Base-by-base conservation (phyloP, 2,329 filamentous ascomycete genomes). In the Thielaviopsis cerberus region DNA sequence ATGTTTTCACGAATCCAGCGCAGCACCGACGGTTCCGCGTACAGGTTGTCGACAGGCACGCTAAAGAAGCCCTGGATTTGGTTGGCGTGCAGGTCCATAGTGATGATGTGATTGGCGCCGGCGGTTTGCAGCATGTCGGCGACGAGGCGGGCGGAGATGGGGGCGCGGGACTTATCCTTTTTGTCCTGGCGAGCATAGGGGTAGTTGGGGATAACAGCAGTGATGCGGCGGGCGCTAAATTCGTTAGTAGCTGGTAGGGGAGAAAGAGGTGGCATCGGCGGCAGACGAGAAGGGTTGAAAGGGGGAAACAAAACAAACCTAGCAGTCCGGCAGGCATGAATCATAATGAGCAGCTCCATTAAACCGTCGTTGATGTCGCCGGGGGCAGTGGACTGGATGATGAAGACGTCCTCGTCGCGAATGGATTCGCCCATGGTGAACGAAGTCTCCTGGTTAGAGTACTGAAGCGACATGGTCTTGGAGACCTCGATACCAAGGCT, bases 11-110 rank as follows among this genome's bases (percentile, higher is more conserved):
- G 77, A 64, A 97, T 95, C 86, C 89, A 96, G 61, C 88, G 82
- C 63, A 95, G 75, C 55, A 92, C 91, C 63, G 87, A 92, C 1
- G 91, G 91, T 72, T 96, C 90, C 6, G 90, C 91, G 70, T 96
- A 96, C 51, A 97, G 78, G 70, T 96, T 84, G 67, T 83, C 78
- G 13, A 81, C 78, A 11, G 79, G 80, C 4, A 82, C 79, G 62
- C 94, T 94, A 78, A 96, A 96, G 75, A 97, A 96, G 50, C 91
- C 91, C 72, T 94, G 87, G 62, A 94, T 94, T 75, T 96, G 90
- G 61, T 84, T 89, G 60, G 89, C 90, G 68, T 96, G 90, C 60
- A 96, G 78, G 67, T 96, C 90, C 88, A 96, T 95, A 20, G 90
- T 96, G 64, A 96, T 94, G 65, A 95, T 71, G 64, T 74, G 72